These are phyloP conservation scores for Aspergillus ochraceus DNA, from an alignment of 2,329 filamentous ascomycete species.

Conservation along the genomic window DNA sequence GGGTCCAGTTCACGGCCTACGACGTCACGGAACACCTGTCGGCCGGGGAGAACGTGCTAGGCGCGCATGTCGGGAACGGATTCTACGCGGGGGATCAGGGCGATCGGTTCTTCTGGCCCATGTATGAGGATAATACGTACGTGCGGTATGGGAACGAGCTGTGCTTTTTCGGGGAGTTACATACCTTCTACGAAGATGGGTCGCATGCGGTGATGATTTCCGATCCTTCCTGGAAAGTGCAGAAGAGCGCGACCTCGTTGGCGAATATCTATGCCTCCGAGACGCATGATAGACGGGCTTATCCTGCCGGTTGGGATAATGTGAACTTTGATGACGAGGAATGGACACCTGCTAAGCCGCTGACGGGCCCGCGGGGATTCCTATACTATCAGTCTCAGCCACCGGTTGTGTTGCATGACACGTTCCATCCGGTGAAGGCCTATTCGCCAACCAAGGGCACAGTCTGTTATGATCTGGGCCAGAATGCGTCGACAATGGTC, in stretches of 20 bases:
- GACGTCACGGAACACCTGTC: conserved; percentile 40
- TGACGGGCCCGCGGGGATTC: conserved; percentile 23
- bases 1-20: conserved; percentile 44
- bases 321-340: conserved; percentile 12
- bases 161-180: conserved; percentile 26
- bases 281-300: conserved; percentile 20
- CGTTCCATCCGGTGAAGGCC: conserved; percentile 16
- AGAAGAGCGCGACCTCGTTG: conserved; percentile 22
- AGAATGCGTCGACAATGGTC: conserved; percentile 24
- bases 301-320: conserved; percentile 21
- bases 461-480: conserved; percentile 23
- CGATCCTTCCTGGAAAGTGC: conserved; percentile 21
- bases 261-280: conserved; percentile 28
- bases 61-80: conserved; percentile 45
- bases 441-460: conserved; percentile 13
- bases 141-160: conserved; percentile 27
- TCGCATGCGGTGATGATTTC: conserved; percentile 20
- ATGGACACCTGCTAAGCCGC: conserved; percentile 19
- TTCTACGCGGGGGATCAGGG: conserved; percentile 45
- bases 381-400: conserved; percentile 24
- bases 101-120: conserved; percentile 27
- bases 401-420: conserved; percentile 23
- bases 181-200: conserved; percentile 21
- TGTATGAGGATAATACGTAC: conserved; percentile 28
- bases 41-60: conserved; percentile 36